Evolutionary conservation across 768 basidiomycete species (phyloP).

Genomic region (Grammothele lineata): DNA sequence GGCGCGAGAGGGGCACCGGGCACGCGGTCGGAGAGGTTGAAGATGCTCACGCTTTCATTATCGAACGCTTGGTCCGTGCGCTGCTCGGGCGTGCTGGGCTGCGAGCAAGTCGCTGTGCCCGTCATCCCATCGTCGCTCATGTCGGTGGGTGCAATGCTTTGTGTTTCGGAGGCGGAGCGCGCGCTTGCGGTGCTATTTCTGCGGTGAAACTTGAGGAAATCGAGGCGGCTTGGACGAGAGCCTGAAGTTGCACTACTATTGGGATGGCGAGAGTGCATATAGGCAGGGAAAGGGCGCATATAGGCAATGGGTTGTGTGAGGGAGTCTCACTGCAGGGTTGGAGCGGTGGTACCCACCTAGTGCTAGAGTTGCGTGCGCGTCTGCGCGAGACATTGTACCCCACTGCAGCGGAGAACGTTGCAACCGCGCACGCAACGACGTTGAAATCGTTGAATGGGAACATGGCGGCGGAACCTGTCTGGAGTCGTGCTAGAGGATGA

Average conservation of each 20-base stretch:
- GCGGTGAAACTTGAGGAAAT: slow-evolving; percentile 8
- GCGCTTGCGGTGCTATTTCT: slow-evolving; percentile 11
- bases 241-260: no score
- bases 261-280: no score
- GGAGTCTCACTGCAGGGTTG: no score
- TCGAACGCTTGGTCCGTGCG: background rate
- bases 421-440: slow-evolving; percentile 23
- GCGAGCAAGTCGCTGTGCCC: background rate
- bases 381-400: slow-evolving; percentile 20
- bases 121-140: background rate
- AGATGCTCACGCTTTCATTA: slow-evolving; percentile 10
- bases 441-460: slow-evolving; percentile 25
- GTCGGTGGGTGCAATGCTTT: background rate
- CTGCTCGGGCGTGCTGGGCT: background rate
- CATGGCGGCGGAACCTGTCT: no score
- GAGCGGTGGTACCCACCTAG: slow-evolving; percentile 2
- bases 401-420: slow-evolving; percentile 24
- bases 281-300: no score
- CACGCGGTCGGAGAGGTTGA: background rate
- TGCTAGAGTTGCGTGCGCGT: slow-evolving; percentile 6
- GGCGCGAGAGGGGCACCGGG: background rate
- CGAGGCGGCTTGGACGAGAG: background rate
- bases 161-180: background rate
- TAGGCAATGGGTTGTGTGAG: no score
- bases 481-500: no score